Conservation (phyloP, 192 early-diverging fungal species). For the Funneliformis mosseae region DNA sequence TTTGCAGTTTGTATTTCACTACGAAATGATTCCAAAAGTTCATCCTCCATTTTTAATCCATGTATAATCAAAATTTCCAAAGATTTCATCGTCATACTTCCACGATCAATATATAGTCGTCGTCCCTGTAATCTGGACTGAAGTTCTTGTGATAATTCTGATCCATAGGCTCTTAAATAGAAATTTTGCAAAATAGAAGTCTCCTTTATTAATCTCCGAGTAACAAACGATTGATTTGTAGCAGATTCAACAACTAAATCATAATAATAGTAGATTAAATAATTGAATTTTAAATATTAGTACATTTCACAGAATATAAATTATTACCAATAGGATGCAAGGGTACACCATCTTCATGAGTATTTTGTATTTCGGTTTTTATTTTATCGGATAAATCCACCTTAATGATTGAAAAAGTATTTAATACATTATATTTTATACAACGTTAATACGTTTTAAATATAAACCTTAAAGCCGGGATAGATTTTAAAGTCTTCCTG, state of each 20-base stretch:
- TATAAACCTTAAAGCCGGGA: constrained; percentile 26
- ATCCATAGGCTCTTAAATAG: too few species aligned
- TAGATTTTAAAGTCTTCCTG: constrained; percentile 15
- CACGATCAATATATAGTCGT: neutral
- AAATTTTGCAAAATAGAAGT: neutral
- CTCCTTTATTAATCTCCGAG: neutral
- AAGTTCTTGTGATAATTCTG: too few species aligned
- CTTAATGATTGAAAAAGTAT: too few species aligned
- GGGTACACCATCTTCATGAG: neutral
- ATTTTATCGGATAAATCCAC: too few species aligned
- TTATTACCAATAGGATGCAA: neutral
- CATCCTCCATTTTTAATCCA: neutral
- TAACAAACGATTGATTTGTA: constrained; percentile 2
- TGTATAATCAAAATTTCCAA: neutral
- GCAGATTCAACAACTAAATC: neutral
- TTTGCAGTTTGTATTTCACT: neutral
- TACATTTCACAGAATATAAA: neutral
- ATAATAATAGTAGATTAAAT: neutral
- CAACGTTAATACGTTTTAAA: too few species aligned
- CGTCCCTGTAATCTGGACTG: neutral
- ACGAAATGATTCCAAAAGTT: neutral
- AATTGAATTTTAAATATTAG: too few species aligned
- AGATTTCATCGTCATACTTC: neutral
- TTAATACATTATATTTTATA: too few species aligned
- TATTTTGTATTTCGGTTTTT: too few species aligned